Evolutionary conservation across 2,329 filamentous ascomycete genomes (phyloP), one percentile per base, ranked within the genome.

Genomic region (Apiospora sp.): DNA sequence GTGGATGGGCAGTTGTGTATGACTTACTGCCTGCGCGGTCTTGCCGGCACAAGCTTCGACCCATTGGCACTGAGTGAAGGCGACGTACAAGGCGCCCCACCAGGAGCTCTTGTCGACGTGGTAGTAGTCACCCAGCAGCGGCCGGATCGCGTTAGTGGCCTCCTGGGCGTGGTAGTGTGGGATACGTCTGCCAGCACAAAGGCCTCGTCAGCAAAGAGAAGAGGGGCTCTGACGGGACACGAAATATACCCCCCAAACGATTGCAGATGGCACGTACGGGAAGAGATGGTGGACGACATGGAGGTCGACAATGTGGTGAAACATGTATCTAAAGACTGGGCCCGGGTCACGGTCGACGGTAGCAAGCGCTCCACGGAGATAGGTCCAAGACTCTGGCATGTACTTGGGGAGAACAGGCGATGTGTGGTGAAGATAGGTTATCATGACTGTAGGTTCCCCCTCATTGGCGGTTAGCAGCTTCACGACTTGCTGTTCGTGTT

Each of bases 391-490:
- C 58, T 86, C 85, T 12, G 85, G 83, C 43, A 85, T 84, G 80
- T 88, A 91, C 76, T 90, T 86, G 3, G 87, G 85, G 54, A 88
- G 72, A 37, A 76, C 41, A 19, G 75, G 72, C 34, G 75, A 74
- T 71, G 90, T 92, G 85, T 94, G 92, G 81, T 94, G 92, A 24
- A 93, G 90, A 81, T 92, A 93, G 64, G 92, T 93, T 78, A 93
- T 93, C 75, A 91, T 90, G n/a, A 93, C 91, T 90, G 46, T 73
- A 30, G 68, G 30, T 43, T 34, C 27, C 75, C 73, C 74, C 58
- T 24, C 58, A 64, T 41, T 41, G 58, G 58, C 58, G 58, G 30
- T 64, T 64, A 64, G 58, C 34, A 41, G 22, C 19, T 64, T 64
- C 58, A 24, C 58, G 58, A 24, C 16, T 22, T n/a, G 30, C 34